phyloP scores from a whole-genome alignment of 345 rosid genomes.

The Ceriops tagal region DNA sequence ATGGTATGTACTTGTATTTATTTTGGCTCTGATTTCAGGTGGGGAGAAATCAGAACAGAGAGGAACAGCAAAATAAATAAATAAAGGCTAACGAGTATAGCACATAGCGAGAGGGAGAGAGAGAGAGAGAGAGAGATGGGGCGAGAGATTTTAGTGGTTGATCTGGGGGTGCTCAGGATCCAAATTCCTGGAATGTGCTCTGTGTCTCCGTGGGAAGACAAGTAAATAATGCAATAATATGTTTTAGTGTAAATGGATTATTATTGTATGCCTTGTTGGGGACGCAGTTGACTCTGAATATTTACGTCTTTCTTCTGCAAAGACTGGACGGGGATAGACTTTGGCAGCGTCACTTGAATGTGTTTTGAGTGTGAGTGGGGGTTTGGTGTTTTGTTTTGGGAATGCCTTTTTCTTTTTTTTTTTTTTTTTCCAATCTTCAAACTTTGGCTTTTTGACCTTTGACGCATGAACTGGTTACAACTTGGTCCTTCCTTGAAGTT shows the following conservation, averaged over 20 bases:
- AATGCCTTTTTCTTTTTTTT: neutral
- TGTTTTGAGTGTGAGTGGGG: neutral
- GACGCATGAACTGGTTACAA: too few relatives aligned
- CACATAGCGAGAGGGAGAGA: slow-evolving; percentile 12
- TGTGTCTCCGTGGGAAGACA: too few relatives aligned
- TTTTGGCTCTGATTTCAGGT: neutral
- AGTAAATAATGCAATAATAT: too few relatives aligned
- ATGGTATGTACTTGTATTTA: too few relatives aligned
- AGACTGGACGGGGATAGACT: slow-evolving; percentile 11
- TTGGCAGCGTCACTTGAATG: neutral
- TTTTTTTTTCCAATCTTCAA: neutral
- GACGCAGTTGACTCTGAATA: slow-evolving; percentile 29
- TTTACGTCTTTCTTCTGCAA: neutral
- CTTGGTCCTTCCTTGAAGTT: slow-evolving; percentile 1
- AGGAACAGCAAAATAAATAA: slow-evolving; percentile 12
- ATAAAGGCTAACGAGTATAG: slow-evolving; percentile 5
- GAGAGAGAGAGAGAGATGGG: neutral
- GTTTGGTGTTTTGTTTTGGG: neutral
- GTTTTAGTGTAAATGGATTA: too few relatives aligned
- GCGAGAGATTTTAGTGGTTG: too few relatives aligned
- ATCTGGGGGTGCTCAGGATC: too few relatives aligned
- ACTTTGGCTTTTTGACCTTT: neutral
- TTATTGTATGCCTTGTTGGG: slow-evolving; percentile 25
- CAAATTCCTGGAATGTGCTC: too few relatives aligned
- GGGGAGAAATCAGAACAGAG: neutral